A percentile compares a stretch with the other conserved stretches of the same genome.
These are phyloP conservation scores for Chloranthus sessilifolius DNA, from an alignment of 164 flowering plant genomes.

Conservation along the genomic window DNA sequence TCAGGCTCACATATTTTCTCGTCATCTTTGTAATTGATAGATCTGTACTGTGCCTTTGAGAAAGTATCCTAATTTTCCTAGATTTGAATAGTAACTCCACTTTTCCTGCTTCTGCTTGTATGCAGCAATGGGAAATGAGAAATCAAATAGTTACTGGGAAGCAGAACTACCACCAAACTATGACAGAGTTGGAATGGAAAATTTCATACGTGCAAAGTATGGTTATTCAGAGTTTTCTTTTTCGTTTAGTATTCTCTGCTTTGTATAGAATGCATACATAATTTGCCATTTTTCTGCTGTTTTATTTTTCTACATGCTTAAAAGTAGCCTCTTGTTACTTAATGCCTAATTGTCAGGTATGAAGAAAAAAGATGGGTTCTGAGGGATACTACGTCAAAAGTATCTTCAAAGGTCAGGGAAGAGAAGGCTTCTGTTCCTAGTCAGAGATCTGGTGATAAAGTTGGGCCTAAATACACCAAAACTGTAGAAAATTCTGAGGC, in stretches of 20 bases:
- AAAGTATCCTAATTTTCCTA: too few species aligned
- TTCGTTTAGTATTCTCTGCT: too few species aligned
- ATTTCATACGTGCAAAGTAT: slow-evolving; percentile 95
- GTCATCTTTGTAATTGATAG: background rate
- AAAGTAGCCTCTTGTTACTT: background rate
- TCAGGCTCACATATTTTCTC: slow-evolving; percentile 3
- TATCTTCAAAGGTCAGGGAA: slow-evolving; percentile 47
- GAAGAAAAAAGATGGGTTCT: slow-evolving; percentile 96
- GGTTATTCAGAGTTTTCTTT: slow-evolving; percentile 10
- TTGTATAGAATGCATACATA: background rate
- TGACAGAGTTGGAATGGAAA: slow-evolving; percentile 92
- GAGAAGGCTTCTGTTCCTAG: slow-evolving; percentile 36
- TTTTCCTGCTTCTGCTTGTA: slow-evolving; percentile 2
- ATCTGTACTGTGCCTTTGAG: too few species aligned
- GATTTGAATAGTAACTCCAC: too few species aligned
- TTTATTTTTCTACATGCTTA: background rate
- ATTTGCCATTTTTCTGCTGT: background rate
- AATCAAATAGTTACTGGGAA: slow-evolving; percentile 85
- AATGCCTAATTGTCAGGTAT: slow-evolving; percentile 38
- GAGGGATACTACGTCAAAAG: slow-evolving; percentile 51
- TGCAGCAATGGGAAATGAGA: slow-evolving; percentile 91
- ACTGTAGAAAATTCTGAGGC: slow-evolving; percentile 44
- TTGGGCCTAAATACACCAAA: slow-evolving; percentile 26
- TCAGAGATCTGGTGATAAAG: slow-evolving; percentile 42
- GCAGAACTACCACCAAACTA: slow-evolving; percentile 90